phyloP scores from a whole-genome alignment of 2,329 filamentous ascomycete genomes.

The Cordyceps farinosa region DNA sequence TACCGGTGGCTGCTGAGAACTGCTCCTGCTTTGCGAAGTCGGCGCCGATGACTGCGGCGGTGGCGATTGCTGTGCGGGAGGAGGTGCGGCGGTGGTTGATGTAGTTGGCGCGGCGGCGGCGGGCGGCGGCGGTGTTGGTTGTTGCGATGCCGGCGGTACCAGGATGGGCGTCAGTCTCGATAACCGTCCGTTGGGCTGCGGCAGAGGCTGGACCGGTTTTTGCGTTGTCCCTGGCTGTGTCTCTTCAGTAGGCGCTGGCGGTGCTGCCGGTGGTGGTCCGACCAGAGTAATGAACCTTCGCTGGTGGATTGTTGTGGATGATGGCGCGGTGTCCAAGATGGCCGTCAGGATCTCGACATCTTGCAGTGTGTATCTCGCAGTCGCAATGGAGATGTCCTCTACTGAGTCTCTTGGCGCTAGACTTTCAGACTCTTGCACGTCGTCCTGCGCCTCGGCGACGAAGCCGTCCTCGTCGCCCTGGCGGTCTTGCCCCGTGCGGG shows the following conservation, averaged over 20 bases:
- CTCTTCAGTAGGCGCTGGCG: background rate
- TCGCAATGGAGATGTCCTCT: background rate
- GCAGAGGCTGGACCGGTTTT: too few relatives aligned
- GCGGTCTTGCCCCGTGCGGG: too few relatives aligned
- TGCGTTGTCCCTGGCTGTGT: background rate
- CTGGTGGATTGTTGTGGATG: background rate
- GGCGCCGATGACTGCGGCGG: background rate
- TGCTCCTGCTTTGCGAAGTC: background rate
- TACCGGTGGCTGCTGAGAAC: background rate
- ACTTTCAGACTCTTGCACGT: background rate
- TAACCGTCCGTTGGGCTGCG: too few relatives aligned
- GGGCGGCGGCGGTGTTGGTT: background rate
- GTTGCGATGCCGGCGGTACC: background rate
- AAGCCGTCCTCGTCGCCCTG: too few relatives aligned
- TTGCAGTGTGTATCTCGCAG: background rate
- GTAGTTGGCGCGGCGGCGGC: background rate
- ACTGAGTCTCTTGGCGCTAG: background rate
- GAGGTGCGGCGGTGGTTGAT: background rate
- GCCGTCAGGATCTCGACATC: background rate
- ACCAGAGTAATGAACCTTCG: constrained; percentile 1
- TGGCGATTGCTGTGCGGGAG: background rate
- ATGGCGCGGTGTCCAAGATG: background rate
- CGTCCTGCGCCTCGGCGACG: background rate
- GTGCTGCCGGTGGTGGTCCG: background rate
- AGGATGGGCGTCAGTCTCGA: background rate